phyloP scores from a whole-genome alignment of 1,139 yeast species.

The Geotrichum carabidarum region DNA sequence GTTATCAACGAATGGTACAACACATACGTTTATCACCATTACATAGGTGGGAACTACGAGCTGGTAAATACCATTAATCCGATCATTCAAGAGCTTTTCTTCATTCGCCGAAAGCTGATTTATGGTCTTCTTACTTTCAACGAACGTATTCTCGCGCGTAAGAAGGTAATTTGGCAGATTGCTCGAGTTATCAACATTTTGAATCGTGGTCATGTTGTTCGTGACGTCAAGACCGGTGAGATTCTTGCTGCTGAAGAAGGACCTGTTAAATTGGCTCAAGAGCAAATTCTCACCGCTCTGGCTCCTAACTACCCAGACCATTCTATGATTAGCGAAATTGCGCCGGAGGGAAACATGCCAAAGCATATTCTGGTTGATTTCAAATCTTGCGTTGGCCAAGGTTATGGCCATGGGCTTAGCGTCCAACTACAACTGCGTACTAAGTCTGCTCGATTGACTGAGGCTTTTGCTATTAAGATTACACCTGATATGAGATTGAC shows the following conservation, averaged over 20 bases:
- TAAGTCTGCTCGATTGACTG: conserved; percentile 61
- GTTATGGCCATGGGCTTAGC: conserved; percentile 56
- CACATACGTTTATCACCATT: conserved; percentile 32
- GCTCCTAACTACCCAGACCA: conserved; percentile 63
- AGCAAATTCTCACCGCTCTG: conserved; percentile 66
- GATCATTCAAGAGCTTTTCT: conserved; percentile 50
- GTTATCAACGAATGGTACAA: conserved; percentile 36
- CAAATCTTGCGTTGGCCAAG: conserved; percentile 57
- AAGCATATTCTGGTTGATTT: conserved; percentile 78
- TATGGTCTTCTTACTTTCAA: conserved; percentile 54
- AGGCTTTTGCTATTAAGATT: conserved; percentile 70
- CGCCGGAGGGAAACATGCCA: conserved; percentile 45
- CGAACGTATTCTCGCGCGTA: conserved; percentile 54
- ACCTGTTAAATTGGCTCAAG: conserved; percentile 60
- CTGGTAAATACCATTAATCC: conserved; percentile 34
- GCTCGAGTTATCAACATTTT: conserved; percentile 66
- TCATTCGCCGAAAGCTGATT: conserved; percentile 54
- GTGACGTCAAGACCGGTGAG: conserved; percentile 64
- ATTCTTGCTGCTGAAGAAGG: conserved; percentile 44
- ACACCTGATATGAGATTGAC: conserved; percentile 56
- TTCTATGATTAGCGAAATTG: conserved; percentile 33
- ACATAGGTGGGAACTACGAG: conserved; percentile 37
- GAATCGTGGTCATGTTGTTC: conserved; percentile 64
- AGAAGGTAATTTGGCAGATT: conserved; percentile 56
- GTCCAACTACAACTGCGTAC: conserved; percentile 72